Evolutionary conservation across 2,329 filamentous ascomycete species (phyloP).

Genomic region (Aureobasidium sp.): DNA sequence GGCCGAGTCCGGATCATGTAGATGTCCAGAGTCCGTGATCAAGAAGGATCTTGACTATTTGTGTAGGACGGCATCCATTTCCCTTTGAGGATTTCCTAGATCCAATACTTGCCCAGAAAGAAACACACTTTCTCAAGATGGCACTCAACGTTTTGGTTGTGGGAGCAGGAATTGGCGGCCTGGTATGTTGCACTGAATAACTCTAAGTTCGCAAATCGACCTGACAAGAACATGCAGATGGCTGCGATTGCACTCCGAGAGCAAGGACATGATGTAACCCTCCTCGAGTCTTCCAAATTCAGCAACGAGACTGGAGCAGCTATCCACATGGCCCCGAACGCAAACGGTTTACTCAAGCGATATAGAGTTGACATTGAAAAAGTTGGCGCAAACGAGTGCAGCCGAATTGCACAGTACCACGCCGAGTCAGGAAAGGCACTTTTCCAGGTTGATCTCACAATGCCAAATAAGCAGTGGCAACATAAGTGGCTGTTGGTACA

Average conservation of each 20-base stretch:
- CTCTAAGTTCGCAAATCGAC: neutral
- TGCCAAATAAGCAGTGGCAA: constrained; percentile 19
- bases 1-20: neutral
- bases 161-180: constrained; percentile 24
- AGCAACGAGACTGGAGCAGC: constrained; percentile 23
- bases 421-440: constrained; percentile 12
- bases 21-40: neutral
- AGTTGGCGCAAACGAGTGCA: constrained; percentile 15
- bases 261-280: constrained; percentile 22
- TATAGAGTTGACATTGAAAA: constrained; percentile 16
- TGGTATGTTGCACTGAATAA: constrained; percentile 6
- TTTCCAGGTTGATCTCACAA: constrained; percentile 4
- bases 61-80: neutral
- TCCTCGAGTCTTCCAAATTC: constrained; percentile 22
- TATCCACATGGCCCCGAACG: constrained; percentile 22
- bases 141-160: constrained; percentile 19
- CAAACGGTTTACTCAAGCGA: constrained; percentile 16
- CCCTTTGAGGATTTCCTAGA: neutral
- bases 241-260: constrained; percentile 21
- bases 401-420: neutral
- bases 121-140: neutral
- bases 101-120: neutral
- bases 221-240: constrained; percentile 10
- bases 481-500: constrained; percentile 25
- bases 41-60: neutral